phyloP scores from a whole-genome alignment of 768 basidiomycete species.

The Amylocystis lapponica region DNA sequence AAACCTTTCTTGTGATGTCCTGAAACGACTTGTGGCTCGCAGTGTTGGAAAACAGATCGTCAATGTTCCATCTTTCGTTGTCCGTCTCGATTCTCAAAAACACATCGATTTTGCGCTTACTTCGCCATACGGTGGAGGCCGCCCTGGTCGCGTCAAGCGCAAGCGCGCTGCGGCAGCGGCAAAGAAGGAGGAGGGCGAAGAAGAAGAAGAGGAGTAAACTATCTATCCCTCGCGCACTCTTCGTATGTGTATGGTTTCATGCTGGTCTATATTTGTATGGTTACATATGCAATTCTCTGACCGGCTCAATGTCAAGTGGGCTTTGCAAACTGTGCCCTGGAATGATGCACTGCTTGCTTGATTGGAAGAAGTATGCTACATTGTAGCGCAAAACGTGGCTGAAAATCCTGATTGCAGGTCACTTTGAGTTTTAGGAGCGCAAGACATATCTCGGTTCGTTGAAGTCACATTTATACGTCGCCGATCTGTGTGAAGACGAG shows the following conservation, averaged over 20 bases:
- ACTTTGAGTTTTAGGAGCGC: no score
- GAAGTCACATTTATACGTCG: no score
- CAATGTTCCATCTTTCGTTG: conserved; percentile 97
- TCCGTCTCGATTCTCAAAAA: conserved; percentile 98
- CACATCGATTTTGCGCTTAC: conserved; percentile 99
- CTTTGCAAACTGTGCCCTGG: no score
- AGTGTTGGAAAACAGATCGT: conserved; percentile 99
- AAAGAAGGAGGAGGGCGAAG: conserved; percentile 86
- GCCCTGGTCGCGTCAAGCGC: conserved; percentile 95
- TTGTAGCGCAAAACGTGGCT: no score
- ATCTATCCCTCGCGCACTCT: conserved; percentile 8
- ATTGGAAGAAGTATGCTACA: no score
- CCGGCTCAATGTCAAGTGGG: no score
- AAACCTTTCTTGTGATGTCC: not conserved
- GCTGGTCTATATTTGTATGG: conserved; percentile 4
- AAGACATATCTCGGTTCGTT: no score
- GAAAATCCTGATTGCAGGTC: no score
- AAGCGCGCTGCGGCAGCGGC: conserved; percentile 94
- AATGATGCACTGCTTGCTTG: no score
- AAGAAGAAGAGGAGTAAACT: conserved; percentile 31
- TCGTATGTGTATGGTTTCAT: conserved; percentile 11
- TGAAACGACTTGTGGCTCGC: not conserved
- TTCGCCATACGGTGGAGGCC: conserved; percentile 93
- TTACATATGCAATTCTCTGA: conserved; percentile 5
- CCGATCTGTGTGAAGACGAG: no score